Evolutionary conservation across 768 basidiomycete genomes (phyloP).

Genomic region (Aureoboletus auriporus): DNA sequence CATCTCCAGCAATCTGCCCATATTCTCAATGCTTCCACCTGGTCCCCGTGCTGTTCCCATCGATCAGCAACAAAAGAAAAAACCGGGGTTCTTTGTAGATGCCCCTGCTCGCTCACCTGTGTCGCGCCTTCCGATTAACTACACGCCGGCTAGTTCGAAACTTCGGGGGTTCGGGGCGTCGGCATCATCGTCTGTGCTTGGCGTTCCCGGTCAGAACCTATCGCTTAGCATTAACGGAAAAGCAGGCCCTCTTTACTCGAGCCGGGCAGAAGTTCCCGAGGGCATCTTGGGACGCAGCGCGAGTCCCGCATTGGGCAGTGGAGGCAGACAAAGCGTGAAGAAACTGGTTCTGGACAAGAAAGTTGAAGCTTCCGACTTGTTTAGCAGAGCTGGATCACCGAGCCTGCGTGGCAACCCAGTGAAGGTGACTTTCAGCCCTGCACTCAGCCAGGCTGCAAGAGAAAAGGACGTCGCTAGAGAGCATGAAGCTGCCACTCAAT

Average conservation of each 20-base stretch:
- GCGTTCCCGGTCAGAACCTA: conserved; percentile 29
- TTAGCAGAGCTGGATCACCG: conserved; percentile 46
- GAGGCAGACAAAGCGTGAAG: conserved; percentile 79
- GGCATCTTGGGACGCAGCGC: conserved; percentile 52
- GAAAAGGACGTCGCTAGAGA: conserved; percentile 60
- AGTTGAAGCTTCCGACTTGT: conserved; percentile 68
- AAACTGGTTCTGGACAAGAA: conserved; percentile 89
- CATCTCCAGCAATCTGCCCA: conserved; percentile 65
- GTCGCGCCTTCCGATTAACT: conserved; percentile 61
- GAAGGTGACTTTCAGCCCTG: conserved; percentile 72
- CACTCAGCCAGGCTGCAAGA: conserved; percentile 67
- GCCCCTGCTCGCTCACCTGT: conserved; percentile 68
- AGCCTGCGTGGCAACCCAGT: conserved; percentile 23
- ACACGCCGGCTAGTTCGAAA: conserved; percentile 58
- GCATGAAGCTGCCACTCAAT: conserved; percentile 28
- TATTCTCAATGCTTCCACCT: conserved; percentile 72
- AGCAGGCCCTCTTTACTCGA: conserved; percentile 51
- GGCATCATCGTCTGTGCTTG: conserved; percentile 35
- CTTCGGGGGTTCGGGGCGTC: conserved; percentile 63
- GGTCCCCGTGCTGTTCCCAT: conserved; percentile 60
- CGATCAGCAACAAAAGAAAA: conserved; percentile 69
- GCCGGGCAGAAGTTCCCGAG: conserved; percentile 54
- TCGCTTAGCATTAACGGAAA: conserved; percentile 51
- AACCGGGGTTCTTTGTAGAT: conserved; percentile 72
- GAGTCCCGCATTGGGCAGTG: conserved; percentile 66